Percentiles rank a stretch among this genome's conserved stretches.
Conservation (phyloP, 345 rosid species). For the Pseudoturritis turrita region DNA sequence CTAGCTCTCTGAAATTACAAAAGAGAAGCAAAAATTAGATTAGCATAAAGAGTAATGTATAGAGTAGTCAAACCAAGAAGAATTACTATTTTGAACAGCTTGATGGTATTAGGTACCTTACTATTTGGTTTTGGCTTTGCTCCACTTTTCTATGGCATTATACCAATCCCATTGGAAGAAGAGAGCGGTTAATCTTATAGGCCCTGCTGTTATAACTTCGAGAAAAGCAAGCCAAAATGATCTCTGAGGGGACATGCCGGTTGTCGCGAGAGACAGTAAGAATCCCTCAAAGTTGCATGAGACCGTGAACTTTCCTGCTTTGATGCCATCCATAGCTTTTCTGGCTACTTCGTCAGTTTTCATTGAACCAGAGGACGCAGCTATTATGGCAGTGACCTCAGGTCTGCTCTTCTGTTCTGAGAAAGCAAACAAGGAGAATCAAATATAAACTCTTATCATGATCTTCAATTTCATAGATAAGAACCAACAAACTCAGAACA, state of each 20-base stretch:
- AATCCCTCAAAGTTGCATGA: conserved; percentile 76
- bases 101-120: conserved; percentile 4
- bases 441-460: neutral
- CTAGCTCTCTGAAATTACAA: conserved; percentile 11
- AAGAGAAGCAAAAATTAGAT: neutral
- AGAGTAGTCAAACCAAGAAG: neutral
- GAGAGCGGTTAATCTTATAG: conserved; percentile 47
- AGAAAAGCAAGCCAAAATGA: conserved; percentile 67
- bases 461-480: neutral
- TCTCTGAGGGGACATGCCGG: conserved; percentile 77
- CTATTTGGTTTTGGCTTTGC: conserved; percentile 16
- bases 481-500: conserved; percentile 6
- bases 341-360: conserved; percentile 76
- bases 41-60: neutral
- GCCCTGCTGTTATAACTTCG: conserved; percentile 57
- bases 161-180: conserved; percentile 83
- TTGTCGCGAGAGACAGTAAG: conserved; percentile 55
- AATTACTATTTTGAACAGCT: neutral
- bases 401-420: conserved; percentile 65
- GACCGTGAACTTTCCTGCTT: conserved; percentile 55
- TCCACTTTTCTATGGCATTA: conserved; percentile 43
- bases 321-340: conserved; percentile 65
- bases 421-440: neutral
- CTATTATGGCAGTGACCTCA: conserved; percentile 51
- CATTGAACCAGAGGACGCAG: conserved; percentile 60